Evolutionary conservation across 768 basidiomycete species (phyloP).

Genomic region (Aureoboletus auriporus): DNA sequence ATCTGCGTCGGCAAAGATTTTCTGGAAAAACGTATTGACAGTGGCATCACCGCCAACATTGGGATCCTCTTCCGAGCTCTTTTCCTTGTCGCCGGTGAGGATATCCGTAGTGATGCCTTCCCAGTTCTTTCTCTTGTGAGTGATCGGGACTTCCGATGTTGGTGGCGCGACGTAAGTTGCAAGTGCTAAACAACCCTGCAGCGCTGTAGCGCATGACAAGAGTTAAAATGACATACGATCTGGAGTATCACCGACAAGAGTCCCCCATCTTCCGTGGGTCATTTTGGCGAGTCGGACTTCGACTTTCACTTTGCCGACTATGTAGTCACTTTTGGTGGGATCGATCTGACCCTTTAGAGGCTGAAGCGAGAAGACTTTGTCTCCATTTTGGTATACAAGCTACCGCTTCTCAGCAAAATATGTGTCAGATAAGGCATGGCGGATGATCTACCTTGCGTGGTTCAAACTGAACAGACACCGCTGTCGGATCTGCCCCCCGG

Average conservation of each 20-base stretch:
- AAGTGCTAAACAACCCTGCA: conserved; percentile 11
- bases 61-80: conserved; percentile 69
- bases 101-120: conserved; percentile 73
- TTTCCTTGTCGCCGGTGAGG: conserved; percentile 65
- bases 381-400: conserved; percentile 55
- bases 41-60: conserved; percentile 87
- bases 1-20: conserved; percentile 86
- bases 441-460: conserved; percentile 50
- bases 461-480: conserved; percentile 60
- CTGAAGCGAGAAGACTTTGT: conserved; percentile 65
- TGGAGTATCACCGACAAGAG: conserved; percentile 67
- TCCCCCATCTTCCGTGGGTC: conserved; percentile 67
- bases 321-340: conserved; percentile 53
- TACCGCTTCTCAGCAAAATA: conserved; percentile 6
- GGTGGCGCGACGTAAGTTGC: conserved; percentile 29
- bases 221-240: conserved; percentile 52
- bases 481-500: conserved; percentile 62
- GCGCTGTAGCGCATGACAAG: neutral
- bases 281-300: conserved; percentile 78
- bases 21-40: conserved; percentile 87
- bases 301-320: conserved; percentile 82
- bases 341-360: conserved; percentile 84
- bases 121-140: conserved; percentile 76
- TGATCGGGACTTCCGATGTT: conserved; percentile 29
- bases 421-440: neutral